phyloP scores from a whole-genome alignment of 345 rosid species.

The Boechera divaricarpa region DNA sequence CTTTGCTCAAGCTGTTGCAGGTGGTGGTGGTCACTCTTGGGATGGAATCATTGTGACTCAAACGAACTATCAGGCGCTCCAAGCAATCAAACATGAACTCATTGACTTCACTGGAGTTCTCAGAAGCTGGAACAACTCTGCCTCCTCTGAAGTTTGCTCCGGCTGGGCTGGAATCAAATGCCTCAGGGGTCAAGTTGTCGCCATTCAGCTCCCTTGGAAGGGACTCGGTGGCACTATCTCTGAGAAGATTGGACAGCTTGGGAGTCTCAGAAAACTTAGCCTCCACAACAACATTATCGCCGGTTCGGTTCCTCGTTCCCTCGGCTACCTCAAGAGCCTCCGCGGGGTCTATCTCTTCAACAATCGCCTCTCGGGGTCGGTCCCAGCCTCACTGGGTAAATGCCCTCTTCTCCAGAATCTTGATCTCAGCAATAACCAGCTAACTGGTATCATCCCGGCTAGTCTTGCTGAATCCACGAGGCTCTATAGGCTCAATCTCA shows the following conservation, averaged over 20 bases:
- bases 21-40: constrained; percentile 55
- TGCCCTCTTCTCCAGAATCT: constrained; percentile 70
- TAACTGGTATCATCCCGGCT: constrained; percentile 67
- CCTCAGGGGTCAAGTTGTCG: constrained; percentile 77
- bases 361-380: constrained; percentile 79
- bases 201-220: constrained; percentile 92
- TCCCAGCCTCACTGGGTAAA: constrained; percentile 79
- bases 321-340: constrained; percentile 75
- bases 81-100: constrained; percentile 70
- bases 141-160: constrained; percentile 66
- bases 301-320: constrained; percentile 76
- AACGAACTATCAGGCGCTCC: constrained; percentile 71
- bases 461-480: constrained; percentile 70
- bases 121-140: constrained; percentile 75
- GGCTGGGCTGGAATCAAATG: constrained; percentile 94
- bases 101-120: constrained; percentile 69
- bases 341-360: constrained; percentile 90
- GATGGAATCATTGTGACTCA: constrained; percentile 75
- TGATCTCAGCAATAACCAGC: constrained; percentile 72
- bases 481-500: constrained; percentile 69
- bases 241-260: constrained; percentile 86
- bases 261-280: constrained; percentile 69
- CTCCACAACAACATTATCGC: constrained; percentile 75
- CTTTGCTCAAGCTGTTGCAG: constrained; percentile 52
- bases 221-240: constrained; percentile 82